phyloP scores from a whole-genome alignment of 1,284 basidiomycete species.

The Ustilago xerochloae region DNA sequence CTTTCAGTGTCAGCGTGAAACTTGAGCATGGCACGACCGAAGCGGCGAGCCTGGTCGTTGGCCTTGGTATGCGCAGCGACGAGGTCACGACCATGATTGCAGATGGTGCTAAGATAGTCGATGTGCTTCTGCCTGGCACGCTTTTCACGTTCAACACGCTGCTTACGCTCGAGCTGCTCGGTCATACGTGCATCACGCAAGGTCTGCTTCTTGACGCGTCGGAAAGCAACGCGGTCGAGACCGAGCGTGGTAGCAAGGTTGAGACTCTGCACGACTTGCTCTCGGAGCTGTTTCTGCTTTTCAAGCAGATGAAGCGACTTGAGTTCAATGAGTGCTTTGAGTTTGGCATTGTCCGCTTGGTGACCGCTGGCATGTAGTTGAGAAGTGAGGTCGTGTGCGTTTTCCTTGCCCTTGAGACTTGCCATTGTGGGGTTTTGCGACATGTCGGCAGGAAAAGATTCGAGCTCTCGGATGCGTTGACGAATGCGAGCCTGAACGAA shows the following conservation, averaged over 20 bases:
- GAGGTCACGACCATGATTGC: conserved; percentile 81
- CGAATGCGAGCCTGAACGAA: conserved; percentile 89
- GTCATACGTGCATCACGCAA: conserved; percentile 90
- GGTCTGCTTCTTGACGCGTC: conserved; percentile 85
- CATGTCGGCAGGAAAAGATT: conserved; percentile 82
- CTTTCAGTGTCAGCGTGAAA: conserved; percentile 72
- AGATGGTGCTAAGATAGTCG: conserved; percentile 90
- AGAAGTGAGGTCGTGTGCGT: conserved; percentile 27
- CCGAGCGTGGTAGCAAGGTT: conserved; percentile 90
- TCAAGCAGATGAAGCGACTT: conserved; percentile 90
- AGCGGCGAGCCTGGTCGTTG: conserved; percentile 69
- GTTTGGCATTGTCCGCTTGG: conserved; percentile 75
- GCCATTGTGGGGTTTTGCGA: conserved; percentile 61
- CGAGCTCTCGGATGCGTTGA: conserved; percentile 89
- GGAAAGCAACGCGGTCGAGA: conserved; percentile 87
- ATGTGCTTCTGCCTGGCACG: conserved; percentile 96
- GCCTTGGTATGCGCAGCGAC: conserved; percentile 76
- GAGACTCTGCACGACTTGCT: conserved; percentile 86
- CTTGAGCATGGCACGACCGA: conserved; percentile 70
- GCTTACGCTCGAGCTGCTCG: conserved; percentile 89
- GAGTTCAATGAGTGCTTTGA: conserved; percentile 92
- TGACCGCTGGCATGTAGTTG: conserved; percentile 28
- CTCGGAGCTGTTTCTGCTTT: conserved; percentile 87
- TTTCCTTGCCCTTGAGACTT: conserved; percentile 45
- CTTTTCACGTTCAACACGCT: conserved; percentile 89